Percentiles rank a stretch among this genome's conserved stretches.
These are phyloP conservation scores for Aspergillus nidulans DNA, from an alignment of 495 filamentous ascomycete genomes.

Conservation along the genomic window DNA sequence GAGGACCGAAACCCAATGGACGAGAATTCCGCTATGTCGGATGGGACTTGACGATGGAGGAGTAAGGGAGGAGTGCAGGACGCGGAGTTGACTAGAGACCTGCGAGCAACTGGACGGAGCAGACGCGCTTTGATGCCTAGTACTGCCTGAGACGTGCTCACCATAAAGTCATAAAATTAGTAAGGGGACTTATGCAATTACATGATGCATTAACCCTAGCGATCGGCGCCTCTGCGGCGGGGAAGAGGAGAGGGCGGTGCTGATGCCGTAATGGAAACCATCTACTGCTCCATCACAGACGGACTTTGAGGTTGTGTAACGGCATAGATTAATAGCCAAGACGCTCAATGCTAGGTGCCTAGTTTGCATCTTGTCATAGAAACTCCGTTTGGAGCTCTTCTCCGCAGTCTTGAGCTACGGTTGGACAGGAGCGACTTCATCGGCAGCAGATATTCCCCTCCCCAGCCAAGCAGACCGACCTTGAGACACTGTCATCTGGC, in stretches of 20 bases:
- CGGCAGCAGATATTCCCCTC: too few relatives aligned
- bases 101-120: slow-evolving; percentile 6
- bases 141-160: slow-evolving; percentile 13
- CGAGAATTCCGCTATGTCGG: neutral
- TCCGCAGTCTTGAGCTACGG: neutral
- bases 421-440: slow-evolving; percentile 1
- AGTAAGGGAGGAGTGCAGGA: slow-evolving; percentile 8
- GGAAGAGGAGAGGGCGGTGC: slow-evolving; percentile 6
- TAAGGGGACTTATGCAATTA: neutral
- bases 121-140: slow-evolving; percentile 20
- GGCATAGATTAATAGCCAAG: slow-evolving; percentile 13
- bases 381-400: slow-evolving; percentile 17
- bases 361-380: slow-evolving; percentile 2
- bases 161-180: neutral
- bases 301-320: neutral
- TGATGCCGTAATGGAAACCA: slow-evolving; percentile 24
- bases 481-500: neutral
- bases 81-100: slow-evolving; percentile 1
- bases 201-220: neutral
- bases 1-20: neutral
- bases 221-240: slow-evolving; percentile 8
- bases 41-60: slow-evolving; percentile 10
- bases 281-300: slow-evolving; percentile 9
- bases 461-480: neutral
- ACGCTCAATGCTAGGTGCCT: slow-evolving; percentile 1